Evolutionary conservation across 2,329 filamentous ascomycete genomes (phyloP).

Genomic region (Tolypocladium guangdongense): DNA sequence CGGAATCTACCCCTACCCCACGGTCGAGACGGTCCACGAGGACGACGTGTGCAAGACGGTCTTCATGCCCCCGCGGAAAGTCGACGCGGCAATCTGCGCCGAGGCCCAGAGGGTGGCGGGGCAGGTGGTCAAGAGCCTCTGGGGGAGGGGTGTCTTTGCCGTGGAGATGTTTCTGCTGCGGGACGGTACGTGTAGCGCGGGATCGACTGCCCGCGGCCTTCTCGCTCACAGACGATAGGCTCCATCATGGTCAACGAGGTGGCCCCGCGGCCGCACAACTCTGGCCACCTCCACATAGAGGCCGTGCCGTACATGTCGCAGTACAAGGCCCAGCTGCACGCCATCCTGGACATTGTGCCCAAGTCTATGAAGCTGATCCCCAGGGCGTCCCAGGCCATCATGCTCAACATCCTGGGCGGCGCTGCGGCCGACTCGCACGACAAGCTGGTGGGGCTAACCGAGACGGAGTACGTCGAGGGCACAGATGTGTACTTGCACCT

Average conservation of each 20-base stretch:
- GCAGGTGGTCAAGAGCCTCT: slow-evolving; percentile 67
- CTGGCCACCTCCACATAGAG: slow-evolving; percentile 92
- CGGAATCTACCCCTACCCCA: slow-evolving; percentile 62
- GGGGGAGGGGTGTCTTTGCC: slow-evolving; percentile 87
- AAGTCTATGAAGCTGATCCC: slow-evolving; percentile 46
- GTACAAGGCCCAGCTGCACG: slow-evolving; percentile 79
- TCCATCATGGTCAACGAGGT: slow-evolving; percentile 76
- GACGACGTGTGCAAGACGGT: slow-evolving; percentile 92
- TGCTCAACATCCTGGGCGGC: slow-evolving; percentile 73
- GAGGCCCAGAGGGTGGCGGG: slow-evolving; percentile 67
- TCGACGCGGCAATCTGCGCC: slow-evolving; percentile 47
- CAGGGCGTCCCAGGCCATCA: slow-evolving; percentile 45
- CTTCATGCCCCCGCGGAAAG: slow-evolving; percentile 69
- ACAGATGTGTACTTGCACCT: slow-evolving; percentile 60
- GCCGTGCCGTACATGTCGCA: slow-evolving; percentile 72
- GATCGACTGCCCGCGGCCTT: neutral
- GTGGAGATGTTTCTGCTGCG: slow-evolving; percentile 89
- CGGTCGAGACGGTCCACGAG: slow-evolving; percentile 90
- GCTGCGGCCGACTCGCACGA: slow-evolving; percentile 52
- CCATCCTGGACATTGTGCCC: slow-evolving; percentile 62
- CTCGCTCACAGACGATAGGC: slow-evolving; percentile 19
- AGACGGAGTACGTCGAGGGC: slow-evolving; percentile 29
- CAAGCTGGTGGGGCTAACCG: slow-evolving; percentile 33
- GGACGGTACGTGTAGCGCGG: slow-evolving; percentile 40
- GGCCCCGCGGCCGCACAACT: slow-evolving; percentile 75